Evolutionary conservation across 2,329 filamentous ascomycete genomes (phyloP).

Genomic region (Thelonectria blattea): DNA sequence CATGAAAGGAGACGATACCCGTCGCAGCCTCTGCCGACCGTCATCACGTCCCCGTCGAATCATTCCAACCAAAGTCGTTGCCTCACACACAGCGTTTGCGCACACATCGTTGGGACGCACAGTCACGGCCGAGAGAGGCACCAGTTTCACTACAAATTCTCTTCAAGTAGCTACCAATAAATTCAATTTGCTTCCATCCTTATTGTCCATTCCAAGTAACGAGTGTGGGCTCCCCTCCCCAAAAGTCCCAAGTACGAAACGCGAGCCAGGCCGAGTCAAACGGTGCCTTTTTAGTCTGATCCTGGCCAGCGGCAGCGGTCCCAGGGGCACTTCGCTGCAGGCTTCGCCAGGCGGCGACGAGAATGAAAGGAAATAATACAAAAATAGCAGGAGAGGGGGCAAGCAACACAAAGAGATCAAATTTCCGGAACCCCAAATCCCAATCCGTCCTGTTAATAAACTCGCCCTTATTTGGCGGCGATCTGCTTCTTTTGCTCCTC

Average conservation of each 20-base stretch:
- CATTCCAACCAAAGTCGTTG: background rate
- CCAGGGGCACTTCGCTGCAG: constrained; percentile 7
- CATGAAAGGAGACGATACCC: too few relatives aligned
- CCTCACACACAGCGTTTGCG: background rate
- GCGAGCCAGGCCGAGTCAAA: constrained; percentile 20
- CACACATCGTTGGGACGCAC: too few relatives aligned
- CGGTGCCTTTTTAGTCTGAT: constrained; percentile 13
- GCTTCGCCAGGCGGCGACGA: constrained; percentile 17
- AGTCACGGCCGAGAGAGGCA: background rate
- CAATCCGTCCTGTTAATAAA: constrained; percentile 25
- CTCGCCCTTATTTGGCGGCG: constrained; percentile 43
- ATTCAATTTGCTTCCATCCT: constrained; percentile 35
- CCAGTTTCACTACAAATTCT: constrained; percentile 1
- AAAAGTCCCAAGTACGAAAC: constrained; percentile 22
- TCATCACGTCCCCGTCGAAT: background rate
- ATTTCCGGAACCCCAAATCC: constrained; percentile 33
- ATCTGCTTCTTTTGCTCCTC: constrained; percentile 58
- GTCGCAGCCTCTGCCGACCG: background rate
- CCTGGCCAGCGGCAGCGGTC: constrained; percentile 12
- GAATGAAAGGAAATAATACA: constrained; percentile 36
- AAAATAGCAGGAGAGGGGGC: constrained; percentile 29
- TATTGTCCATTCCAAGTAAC: constrained; percentile 33
- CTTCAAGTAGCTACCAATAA: constrained; percentile 8
- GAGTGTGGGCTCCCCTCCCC: constrained; percentile 34
- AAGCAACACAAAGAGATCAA: constrained; percentile 25